Conservation (phyloP, 2,329 filamentous ascomycete genomes). For the Pseudogymnoascus sp. region DNA sequence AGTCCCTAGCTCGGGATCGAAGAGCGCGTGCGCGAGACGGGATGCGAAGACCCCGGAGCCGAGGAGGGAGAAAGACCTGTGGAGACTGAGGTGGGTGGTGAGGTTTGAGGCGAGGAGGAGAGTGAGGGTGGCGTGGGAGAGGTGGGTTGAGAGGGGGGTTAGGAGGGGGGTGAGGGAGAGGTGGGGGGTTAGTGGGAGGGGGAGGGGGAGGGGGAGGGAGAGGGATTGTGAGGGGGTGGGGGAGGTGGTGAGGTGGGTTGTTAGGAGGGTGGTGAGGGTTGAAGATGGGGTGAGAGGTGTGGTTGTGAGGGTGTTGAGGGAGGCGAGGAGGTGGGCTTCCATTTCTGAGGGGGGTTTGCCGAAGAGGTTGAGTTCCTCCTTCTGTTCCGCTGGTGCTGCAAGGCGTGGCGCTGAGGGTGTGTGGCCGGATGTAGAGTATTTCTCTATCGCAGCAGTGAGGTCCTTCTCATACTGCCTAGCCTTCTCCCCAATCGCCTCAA, state of each 20-base stretch:
- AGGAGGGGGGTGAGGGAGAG: constrained; percentile 72
- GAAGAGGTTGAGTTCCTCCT: constrained; percentile 34
- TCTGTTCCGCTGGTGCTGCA: background rate
- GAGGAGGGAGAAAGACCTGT: constrained; percentile 73
- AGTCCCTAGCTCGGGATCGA: constrained; percentile 72
- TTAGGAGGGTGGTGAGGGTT: constrained; percentile 19
- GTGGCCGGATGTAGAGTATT: constrained; percentile 14
- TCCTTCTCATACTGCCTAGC: constrained; percentile 45
- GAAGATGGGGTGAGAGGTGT: constrained; percentile 15
- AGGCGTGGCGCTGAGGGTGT: background rate
- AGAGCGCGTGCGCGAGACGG: constrained; percentile 71
- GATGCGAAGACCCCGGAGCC: constrained; percentile 78
- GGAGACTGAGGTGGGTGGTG: constrained; percentile 61
- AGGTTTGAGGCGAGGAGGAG: constrained; percentile 66
- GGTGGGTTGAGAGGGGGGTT: constrained; percentile 69
- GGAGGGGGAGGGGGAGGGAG: constrained; percentile 67
- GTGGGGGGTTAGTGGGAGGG: constrained; percentile 50
- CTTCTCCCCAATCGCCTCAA: constrained; percentile 53
- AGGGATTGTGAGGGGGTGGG: constrained; percentile 28
- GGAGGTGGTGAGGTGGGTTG: constrained; percentile 17
- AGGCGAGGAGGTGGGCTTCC: constrained; percentile 39
- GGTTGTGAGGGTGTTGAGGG: constrained; percentile 39
- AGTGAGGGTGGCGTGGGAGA: constrained; percentile 58
- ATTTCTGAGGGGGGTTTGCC: constrained; percentile 40
- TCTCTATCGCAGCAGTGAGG: constrained; percentile 29